These are phyloP conservation scores for Vigna unguiculata DNA, from an alignment of 306 rosid species.

Conservation along the genomic window DNA sequence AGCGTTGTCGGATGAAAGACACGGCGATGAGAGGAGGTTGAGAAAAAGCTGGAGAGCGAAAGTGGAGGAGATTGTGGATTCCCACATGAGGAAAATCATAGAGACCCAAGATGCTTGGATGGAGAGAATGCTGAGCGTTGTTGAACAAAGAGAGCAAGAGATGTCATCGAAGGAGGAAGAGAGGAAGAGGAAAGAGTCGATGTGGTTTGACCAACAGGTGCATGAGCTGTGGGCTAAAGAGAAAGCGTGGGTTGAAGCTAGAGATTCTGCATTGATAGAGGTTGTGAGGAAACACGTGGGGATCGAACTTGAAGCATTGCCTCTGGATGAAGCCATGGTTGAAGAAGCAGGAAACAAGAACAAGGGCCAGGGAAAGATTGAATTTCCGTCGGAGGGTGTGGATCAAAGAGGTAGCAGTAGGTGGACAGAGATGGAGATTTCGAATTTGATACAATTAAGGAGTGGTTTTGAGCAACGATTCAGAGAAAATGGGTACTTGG, in stretches of 20 bases:
- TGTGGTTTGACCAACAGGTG: slow-evolving; percentile 58
- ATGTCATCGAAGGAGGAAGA: slow-evolving; percentile 64
- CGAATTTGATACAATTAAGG: slow-evolving; percentile 54
- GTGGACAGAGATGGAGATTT: slow-evolving; percentile 59
- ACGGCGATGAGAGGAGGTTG: slow-evolving; percentile 30
- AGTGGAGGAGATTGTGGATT: slow-evolving; percentile 64
- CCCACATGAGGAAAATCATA: slow-evolving; percentile 66
- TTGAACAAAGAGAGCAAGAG: slow-evolving; percentile 68
- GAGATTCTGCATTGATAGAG: slow-evolving; percentile 70
- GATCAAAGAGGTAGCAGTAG: slow-evolving; percentile 28
- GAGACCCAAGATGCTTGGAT: slow-evolving; percentile 77
- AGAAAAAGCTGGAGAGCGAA: slow-evolving; percentile 62
- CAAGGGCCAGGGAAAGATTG: slow-evolving; percentile 18
- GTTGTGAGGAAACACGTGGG: slow-evolving; percentile 56
- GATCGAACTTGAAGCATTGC: slow-evolving; percentile 28
- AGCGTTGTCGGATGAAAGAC: slow-evolving; percentile 24
- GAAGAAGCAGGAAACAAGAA: slow-evolving; percentile 31
- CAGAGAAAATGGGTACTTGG: slow-evolving; percentile 50
- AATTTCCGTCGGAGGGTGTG: slow-evolving; percentile 11
- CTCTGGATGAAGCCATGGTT: slow-evolving; percentile 17
- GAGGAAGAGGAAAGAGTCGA: slow-evolving; percentile 63
- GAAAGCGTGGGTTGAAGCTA: slow-evolving; percentile 73
- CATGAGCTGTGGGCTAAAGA: slow-evolving; percentile 72
- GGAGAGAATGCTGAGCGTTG: slow-evolving; percentile 64
- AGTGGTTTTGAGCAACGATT: slow-evolving; percentile 46